Conservation (phyloP, 768 basidiomycete genomes). For the Strobilomyces confusus region DNA sequence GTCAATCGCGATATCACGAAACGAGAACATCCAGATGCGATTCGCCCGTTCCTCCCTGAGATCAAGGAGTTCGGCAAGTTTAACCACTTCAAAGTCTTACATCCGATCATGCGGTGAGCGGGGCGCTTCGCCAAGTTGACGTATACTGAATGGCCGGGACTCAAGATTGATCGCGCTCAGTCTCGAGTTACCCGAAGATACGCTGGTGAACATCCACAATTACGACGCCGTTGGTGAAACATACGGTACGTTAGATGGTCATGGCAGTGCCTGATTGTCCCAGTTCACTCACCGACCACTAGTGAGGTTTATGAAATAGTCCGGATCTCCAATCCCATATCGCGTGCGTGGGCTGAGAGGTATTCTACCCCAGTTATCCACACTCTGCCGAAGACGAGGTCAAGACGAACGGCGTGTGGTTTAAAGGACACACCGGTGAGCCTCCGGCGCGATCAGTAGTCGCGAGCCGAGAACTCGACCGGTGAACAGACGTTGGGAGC, state of each 20-base stretch:
- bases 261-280: neutral
- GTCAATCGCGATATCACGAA: constrained; percentile 49
- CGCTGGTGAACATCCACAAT: constrained; percentile 44
- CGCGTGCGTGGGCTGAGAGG: neutral
- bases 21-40: constrained; percentile 43
- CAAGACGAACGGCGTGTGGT: constrained; percentile 52
- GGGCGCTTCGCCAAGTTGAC: neutral
- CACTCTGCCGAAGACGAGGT: constrained; percentile 46
- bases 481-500: constrained; percentile 44
- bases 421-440: constrained; percentile 57
- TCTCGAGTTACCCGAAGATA: constrained; percentile 52
- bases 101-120: constrained; percentile 42
- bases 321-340: constrained; percentile 11
- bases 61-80: constrained; percentile 46
- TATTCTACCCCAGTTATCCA: constrained; percentile 38
- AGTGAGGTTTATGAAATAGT: constrained; percentile 72
- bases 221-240: constrained; percentile 41
- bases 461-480: neutral
- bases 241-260: constrained; percentile 32
- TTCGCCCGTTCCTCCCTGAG: constrained; percentile 52
- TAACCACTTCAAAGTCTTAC: constrained; percentile 50
- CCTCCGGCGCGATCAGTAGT: neutral
- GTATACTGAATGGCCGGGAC: neutral
- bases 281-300: neutral
- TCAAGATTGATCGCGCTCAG: constrained; percentile 47